phyloP scores from a whole-genome alignment of 768 basidiomycete genomes.

The Sporobolomyces pararoseus region DNA sequence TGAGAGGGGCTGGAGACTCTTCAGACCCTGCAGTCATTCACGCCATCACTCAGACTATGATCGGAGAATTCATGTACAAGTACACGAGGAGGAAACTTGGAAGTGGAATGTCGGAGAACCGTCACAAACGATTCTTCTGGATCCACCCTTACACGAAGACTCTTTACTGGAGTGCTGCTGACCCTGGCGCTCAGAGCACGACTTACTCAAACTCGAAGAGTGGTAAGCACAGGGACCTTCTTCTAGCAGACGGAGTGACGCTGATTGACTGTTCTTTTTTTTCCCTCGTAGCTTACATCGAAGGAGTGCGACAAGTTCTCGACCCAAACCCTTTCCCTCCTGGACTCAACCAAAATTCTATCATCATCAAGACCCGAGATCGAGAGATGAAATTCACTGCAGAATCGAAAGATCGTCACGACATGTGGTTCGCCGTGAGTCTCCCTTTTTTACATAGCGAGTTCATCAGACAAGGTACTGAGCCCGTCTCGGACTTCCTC shows the following conservation, averaged over 20 bases:
- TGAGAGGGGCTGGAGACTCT: constrained; percentile 51
- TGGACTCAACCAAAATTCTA: constrained; percentile 85
- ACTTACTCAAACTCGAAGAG: constrained; percentile 93
- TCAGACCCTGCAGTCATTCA: constrained; percentile 91
- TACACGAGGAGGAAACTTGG: constrained; percentile 86
- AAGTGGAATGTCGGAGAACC: constrained; percentile 80
- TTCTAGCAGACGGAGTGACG: too few species aligned
- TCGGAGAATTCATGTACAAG: constrained; percentile 97
- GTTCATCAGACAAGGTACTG: neutral
- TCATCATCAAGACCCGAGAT: constrained; percentile 85
- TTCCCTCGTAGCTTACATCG: constrained; percentile 55
- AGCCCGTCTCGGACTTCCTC: neutral
- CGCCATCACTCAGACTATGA: constrained; percentile 99
- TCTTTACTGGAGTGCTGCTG: constrained; percentile 87
- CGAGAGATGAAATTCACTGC: constrained; percentile 99
- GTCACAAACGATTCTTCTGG: constrained; percentile 96
- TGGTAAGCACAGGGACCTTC: too few species aligned
- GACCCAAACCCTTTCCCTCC: constrained; percentile 96
- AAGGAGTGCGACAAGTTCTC: constrained; percentile 82
- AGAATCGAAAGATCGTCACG: constrained; percentile 87
- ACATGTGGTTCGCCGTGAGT: constrained; percentile 72
- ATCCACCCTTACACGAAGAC: constrained; percentile 99
- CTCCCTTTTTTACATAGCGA: neutral
- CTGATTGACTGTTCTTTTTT: constrained; percentile 51
- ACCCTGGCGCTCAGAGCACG: constrained; percentile 82